Evolutionary conservation across 169 alveolate species (phyloP), one percentile per base, ranked within the genome.

Genomic region (Cryptosporidium meleagridis): DNA sequence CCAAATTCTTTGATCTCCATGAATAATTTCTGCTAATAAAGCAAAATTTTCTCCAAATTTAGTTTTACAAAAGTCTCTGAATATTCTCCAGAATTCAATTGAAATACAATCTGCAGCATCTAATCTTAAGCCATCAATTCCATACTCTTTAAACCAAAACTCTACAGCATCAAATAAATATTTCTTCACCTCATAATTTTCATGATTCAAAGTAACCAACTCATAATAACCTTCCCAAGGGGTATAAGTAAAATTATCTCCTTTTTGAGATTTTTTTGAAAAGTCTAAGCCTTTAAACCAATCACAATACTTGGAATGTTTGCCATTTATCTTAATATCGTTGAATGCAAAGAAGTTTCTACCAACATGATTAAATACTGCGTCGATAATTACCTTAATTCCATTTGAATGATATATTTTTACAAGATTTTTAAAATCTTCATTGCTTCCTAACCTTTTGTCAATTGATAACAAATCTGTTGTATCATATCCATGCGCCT

Each of bases 211-310:
- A 37, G 73, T 65, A 9, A 65, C 80, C 2, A 80, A 33, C 41
- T 80, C 89, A 80, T 80, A 80, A 67, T 62, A 80, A 2, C 89
- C 89, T 29, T 65, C 80, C 89, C 89, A 80, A 1, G 89, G 80
- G 0, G 80, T 62, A 29, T 80, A 80, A n/a, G 55, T 65, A 48
- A 80, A 80, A 31, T 80, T 65, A 37, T 80, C 89, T n/a, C 89
- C 89, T 26, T 80, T 62, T 12, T 37, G 80, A 12, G 89, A 80
- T 18, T 48, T 59, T 62, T 41, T 67, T 10, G 55, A 45, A 51
- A 80, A 80, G 44, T 80, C 89, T 39, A 80, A 31, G 29, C 67
- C 75, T 80, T 62, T 80, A 80, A 80, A 80, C 89, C 89, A 80
- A 26, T 35, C 26, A 59, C 53, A 61, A 26, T 80, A 80, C 44